Conservation (phyloP, 129 eudicot genomes). For the Lonicera japonica region DNA sequence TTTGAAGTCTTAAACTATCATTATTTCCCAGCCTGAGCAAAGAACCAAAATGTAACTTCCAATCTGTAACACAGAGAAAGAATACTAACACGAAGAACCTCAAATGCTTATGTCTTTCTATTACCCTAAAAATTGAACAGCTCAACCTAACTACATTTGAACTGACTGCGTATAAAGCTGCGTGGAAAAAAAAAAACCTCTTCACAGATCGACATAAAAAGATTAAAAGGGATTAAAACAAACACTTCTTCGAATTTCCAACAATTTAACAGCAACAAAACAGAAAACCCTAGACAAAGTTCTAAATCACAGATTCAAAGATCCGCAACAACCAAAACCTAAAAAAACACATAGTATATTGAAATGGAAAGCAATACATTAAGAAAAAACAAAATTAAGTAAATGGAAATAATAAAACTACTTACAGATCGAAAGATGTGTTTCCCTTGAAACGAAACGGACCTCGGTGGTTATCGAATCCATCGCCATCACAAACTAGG, state of each 20-base stretch:
- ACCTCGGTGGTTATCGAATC: neutral
- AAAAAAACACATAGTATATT: neutral
- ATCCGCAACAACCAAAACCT: conserved; percentile 5
- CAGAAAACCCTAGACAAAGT: conserved; percentile 1
- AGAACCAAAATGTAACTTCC: neutral
- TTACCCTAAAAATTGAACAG: neutral
- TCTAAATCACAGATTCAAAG: neutral
- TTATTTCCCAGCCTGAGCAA: neutral
- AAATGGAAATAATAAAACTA: neutral
- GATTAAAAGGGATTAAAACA: neutral
- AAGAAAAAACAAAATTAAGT: neutral
- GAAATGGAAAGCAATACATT: neutral
- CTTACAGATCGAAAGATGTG: conserved; percentile 14
- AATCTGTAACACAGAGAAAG: too few relatives aligned
- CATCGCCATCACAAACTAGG: neutral
- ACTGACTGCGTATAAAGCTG: neutral
- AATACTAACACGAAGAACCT: too few relatives aligned
- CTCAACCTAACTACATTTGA: neutral
- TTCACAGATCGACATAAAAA: conserved; percentile 1
- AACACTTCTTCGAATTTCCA: neutral
- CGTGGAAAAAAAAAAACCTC: neutral
- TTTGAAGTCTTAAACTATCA: neutral
- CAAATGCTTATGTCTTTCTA: neutral
- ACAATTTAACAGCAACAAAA: neutral
- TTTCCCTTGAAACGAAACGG: neutral